Conservation (phyloP, 768 basidiomycete species). For the Amanita jacksonii region DNA sequence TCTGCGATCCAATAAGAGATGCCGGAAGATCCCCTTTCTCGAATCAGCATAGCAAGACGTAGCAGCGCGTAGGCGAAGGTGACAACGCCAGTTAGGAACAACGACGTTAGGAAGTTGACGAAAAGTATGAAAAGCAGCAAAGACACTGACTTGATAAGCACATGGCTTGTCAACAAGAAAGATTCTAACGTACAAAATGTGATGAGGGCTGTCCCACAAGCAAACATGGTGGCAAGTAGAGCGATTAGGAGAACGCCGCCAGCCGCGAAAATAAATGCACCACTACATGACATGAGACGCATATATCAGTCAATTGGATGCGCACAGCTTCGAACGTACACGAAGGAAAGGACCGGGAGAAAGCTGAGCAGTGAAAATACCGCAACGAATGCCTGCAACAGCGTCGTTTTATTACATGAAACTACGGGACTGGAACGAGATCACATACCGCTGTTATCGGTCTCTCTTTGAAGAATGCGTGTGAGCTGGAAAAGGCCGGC, state of each 20-base stretch:
- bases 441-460: slow-evolving; percentile 25
- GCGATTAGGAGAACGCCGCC: slow-evolving; percentile 26
- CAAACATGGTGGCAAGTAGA: slow-evolving; percentile 22
- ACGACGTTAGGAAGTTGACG: slow-evolving; percentile 22
- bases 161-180: background rate
- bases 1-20: slow-evolving; percentile 17
- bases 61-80: slow-evolving; percentile 22
- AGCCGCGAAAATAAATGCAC: slow-evolving; percentile 23
- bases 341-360: slow-evolving; percentile 25
- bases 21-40: slow-evolving; percentile 22
- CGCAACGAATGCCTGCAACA: slow-evolving; percentile 30
- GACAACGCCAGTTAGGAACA: slow-evolving; percentile 22
- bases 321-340: slow-evolving; percentile 21
- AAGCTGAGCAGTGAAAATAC: slow-evolving; percentile 28
- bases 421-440: background rate
- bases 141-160: slow-evolving; percentile 18
- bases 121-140: slow-evolving; percentile 24
- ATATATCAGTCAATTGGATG: slow-evolving; percentile 2
- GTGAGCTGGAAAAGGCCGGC: slow-evolving; percentile 24
- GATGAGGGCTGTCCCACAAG: slow-evolving; percentile 21
- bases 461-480: slow-evolving; percentile 24
- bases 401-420: background rate
- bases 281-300: background rate
- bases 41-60: slow-evolving; percentile 25
- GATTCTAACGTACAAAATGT: slow-evolving; percentile 19